phyloP scores from a whole-genome alignment of 108 stramenopile genomes.

The Skeletonema menzelii region DNA sequence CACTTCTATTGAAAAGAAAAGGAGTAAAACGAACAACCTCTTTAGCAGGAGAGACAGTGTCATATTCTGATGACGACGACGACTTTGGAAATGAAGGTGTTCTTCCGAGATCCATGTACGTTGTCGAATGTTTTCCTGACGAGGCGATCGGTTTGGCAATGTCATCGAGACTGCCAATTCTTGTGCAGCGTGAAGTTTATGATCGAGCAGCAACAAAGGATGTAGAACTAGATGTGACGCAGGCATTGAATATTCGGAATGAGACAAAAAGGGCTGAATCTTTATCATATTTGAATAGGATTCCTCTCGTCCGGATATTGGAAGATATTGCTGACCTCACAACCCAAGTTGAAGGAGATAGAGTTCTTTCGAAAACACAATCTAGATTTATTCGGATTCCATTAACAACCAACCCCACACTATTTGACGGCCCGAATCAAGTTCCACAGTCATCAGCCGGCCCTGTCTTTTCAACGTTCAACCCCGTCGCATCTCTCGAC shows the following conservation, averaged over 20 bases:
- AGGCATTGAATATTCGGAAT: background rate
- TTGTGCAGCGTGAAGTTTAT: slow-evolving; percentile 60
- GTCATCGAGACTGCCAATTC: slow-evolving; percentile 54
- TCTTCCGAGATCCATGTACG: slow-evolving; percentile 54
- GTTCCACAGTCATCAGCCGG: slow-evolving; percentile 10
- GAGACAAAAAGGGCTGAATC: slow-evolving; percentile 1
- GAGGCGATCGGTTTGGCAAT: slow-evolving; percentile 88
- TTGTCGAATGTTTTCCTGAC: slow-evolving; percentile 87
- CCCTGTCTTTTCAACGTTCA: slow-evolving; percentile 66
- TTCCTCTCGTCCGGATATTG: slow-evolving; percentile 43
- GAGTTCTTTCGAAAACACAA: slow-evolving; percentile 26
- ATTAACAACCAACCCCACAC: slow-evolving; percentile 54
- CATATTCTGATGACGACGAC: slow-evolving; percentile 57
- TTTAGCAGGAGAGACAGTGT: slow-evolving; percentile 58
- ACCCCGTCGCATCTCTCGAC: slow-evolving; percentile 67
- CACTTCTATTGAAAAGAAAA: slow-evolving; percentile 64
- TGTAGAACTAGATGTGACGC: slow-evolving; percentile 30
- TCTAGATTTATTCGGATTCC: slow-evolving; percentile 62
- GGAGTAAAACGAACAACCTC: slow-evolving; percentile 46
- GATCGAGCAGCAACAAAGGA: slow-evolving; percentile 33
- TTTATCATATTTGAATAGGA: slow-evolving; percentile 20
- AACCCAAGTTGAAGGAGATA: slow-evolving; percentile 68
- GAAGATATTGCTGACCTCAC: slow-evolving; percentile 32
- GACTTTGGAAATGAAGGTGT: slow-evolving; percentile 66
- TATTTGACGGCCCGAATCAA: slow-evolving; percentile 38